Evolutionary conservation across 805 yeast genomes (phyloP), one percentile per base, ranked within the genome.

Genomic region (Cephaloascus fragrans): DNA sequence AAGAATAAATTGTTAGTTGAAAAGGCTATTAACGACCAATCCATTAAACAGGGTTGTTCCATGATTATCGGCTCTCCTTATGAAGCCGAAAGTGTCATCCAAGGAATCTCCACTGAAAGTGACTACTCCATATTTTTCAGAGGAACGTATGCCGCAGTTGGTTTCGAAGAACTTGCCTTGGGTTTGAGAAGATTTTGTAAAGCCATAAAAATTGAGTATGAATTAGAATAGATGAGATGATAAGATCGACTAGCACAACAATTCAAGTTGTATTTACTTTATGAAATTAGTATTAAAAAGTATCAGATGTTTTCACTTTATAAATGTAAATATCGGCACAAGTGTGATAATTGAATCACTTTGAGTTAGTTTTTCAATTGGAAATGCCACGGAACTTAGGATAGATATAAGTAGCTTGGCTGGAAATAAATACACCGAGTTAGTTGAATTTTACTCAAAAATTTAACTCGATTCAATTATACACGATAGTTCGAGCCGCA

Each of bases 61-160:
- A 23, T 23, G 28, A 23, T 23, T 23, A 23, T 23, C 12, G 28
- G 28, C 10, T 23, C 28, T 8, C 28, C 28, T 23, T 23, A 23
- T 23, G 12, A 6, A 6, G 12, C 28, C 12, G 12, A 23, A 12
- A 23, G 28, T 12, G 28, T 8, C 28, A 23, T 8, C 10, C 10
- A 23, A 12, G 12, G 12, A 8, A 8, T 23, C 10, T 6, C 28
- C 28, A 23, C 10, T 23, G 12, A 12, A 23, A 23, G 28, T 23
- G 12, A 23, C 12, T n/a, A n/a, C n/a, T 23, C 12, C 41, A 48
- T 83, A 46, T 83, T 83, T 67, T 84, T 81, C 64, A 81, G 94
- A 75, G 94, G 94, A 47, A 84, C 94, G 23, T 84, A 82, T 48
- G 94, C 93, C 39, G 93, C 94, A 38, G 90, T 83, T 34, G 80